A percentile compares a stretch with the other conserved stretches of the same genome.
phyloP scores from a whole-genome alignment of 2,329 filamentous ascomycete genomes.

The Cytospora piceicola region DNA sequence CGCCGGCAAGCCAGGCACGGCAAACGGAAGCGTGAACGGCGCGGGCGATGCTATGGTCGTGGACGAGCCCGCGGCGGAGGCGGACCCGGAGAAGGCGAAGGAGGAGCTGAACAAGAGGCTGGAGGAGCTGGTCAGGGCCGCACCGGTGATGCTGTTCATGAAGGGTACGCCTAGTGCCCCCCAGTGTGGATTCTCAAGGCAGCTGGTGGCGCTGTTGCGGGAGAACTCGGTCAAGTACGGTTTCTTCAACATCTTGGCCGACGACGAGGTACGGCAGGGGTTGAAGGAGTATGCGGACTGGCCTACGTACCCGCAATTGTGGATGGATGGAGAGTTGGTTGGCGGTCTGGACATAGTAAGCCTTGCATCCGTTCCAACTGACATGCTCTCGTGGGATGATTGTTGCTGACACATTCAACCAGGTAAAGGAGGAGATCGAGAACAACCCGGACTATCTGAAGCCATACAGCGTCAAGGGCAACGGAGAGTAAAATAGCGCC shows the following conservation, averaged over 20 bases:
- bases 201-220: conserved; percentile 82
- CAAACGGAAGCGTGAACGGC: conserved; percentile 39
- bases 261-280: conserved; percentile 95
- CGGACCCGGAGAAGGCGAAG: conserved; percentile 65
- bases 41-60: conserved; percentile 39
- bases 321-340: conserved; percentile 86
- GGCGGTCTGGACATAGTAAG: conserved; percentile 95
- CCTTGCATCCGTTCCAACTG: conserved; percentile 30
- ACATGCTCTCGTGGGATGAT: background rate
- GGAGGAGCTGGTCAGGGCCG: conserved; percentile 85
- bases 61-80: conserved; percentile 40
- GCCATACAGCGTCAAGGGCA: conserved; percentile 64
- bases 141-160: conserved; percentile 99
- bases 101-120: conserved; percentile 85
- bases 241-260: conserved; percentile 98
- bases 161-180: conserved; percentile 96
- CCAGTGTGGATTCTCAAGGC: conserved; percentile 93
- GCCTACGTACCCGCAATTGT: conserved; percentile 96
- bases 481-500: conserved; percentile 39
- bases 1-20: conserved; percentile 55
- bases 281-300: conserved; percentile 98
- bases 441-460: conserved; percentile 82
- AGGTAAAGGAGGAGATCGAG: conserved; percentile 93
- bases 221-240: conserved; percentile 94
- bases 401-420: conserved; percentile 22